A percentile compares a stretch with the other conserved stretches of the same genome.
Evolutionary conservation across 2,329 filamentous ascomycete genomes (phyloP).

Genomic region (Diplodia intermedia): DNA sequence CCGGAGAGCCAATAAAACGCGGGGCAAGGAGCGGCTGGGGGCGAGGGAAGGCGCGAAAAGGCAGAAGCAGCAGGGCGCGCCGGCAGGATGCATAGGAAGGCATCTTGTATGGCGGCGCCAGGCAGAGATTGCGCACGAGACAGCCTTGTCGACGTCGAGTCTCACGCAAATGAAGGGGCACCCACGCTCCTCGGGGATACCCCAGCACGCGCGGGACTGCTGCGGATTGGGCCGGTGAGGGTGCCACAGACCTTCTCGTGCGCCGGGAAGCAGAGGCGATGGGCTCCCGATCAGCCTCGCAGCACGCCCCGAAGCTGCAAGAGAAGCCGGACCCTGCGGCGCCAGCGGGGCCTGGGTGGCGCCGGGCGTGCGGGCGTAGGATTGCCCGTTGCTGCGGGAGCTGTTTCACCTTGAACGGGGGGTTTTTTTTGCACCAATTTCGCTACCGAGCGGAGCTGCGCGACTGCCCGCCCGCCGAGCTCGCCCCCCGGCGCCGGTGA

Average conservation of each 20-base stretch:
- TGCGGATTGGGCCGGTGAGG: slow-evolving; percentile 3
- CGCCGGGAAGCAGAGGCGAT: slow-evolving; percentile 6
- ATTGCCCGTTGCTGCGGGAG: slow-evolving; percentile 26
- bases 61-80: slow-evolving; percentile 34
- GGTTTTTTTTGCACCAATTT: slow-evolving; percentile 23
- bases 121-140: slow-evolving; percentile 27
- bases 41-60: slow-evolving; percentile 33
- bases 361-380: slow-evolving; percentile 16
- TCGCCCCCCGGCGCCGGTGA: not conserved
- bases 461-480: slow-evolving; percentile 18
- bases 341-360: not conserved
- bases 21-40: not conserved
- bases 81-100: slow-evolving; percentile 13
- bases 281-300: slow-evolving; percentile 21
- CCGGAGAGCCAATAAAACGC: slow-evolving; percentile 46
- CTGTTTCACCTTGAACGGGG: slow-evolving; percentile 28
- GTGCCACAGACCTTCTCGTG: slow-evolving; percentile 11
- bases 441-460: slow-evolving; percentile 15
- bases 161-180: slow-evolving; percentile 33
- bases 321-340: slow-evolving; percentile 25
- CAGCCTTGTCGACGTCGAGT: slow-evolving; percentile 30
- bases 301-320: slow-evolving; percentile 23
- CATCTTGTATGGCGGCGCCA: slow-evolving; percentile 16
- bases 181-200: slow-evolving; percentile 26
- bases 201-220: slow-evolving; percentile 21